Base-by-base conservation (phyloP, 345 rosid species). In the Bruguiera sexangula region DNA sequence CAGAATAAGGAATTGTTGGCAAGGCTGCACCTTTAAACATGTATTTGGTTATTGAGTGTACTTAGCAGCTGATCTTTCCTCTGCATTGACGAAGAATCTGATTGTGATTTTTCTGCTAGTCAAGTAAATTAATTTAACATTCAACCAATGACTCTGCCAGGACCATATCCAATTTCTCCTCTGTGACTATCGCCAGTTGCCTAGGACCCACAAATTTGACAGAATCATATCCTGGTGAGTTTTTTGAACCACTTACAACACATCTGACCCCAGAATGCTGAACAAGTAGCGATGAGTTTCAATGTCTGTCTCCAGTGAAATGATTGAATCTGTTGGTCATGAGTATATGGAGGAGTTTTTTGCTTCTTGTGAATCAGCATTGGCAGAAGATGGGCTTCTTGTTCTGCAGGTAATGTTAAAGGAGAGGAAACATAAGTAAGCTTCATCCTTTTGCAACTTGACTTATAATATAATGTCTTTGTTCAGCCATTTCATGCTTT, bases 251-350 rank as follows among this genome's bases (percentile, higher is more conserved):
- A 46, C 46, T 27, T 21, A 36, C 2, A 20, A 16, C 63, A 18
- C 13, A 16, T 61, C 2, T 30, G 21, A 30, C 26, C 26, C 6
- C 64, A 30, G 26, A 32, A 37, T 73, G 55, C 57, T 7, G 3
- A 8, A 55, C 26, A 55, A 73, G 37, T 46, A 31, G 18, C 51
- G 20, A 34, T 31, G 37, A 55, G 26, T 69, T 69, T 65, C 5
- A 57, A 56, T 72, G 30, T 21, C 51, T n/a, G 67, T 62, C 46
- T 75, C 50, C 85, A 92, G 99, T 13, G 99, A 88, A 88, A 91
- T 94, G 97, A 61, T 94, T 54, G 97, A 91, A 85, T 87, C 87
- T 13, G 96, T 94, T 56, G 98, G 98, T 4, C 97, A 94, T 26
- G 97, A 94, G 75, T 94, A 74, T 75, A 88, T 94, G 93, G 98